phyloP scores from a whole-genome alignment of 257 asterid species.

The Solanum ossicruentum region DNA sequence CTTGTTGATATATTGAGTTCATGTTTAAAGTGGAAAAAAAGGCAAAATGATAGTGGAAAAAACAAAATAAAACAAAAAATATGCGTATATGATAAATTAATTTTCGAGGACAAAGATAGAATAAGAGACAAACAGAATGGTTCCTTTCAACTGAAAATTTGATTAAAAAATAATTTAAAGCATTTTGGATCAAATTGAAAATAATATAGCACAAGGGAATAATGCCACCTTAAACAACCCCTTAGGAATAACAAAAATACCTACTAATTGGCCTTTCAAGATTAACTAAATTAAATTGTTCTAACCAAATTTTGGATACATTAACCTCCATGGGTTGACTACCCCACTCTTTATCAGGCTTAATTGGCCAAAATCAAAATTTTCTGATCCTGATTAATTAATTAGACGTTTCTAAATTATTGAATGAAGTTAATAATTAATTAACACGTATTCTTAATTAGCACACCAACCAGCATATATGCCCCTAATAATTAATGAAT shows the following conservation, averaged over 20 bases:
- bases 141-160: not conserved
- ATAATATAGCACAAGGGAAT: not conserved
- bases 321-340: not conserved
- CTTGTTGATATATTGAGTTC: too few species aligned
- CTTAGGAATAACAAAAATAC: not conserved
- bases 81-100: too few species aligned
- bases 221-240: not conserved
- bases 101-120: not conserved
- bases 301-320: not conserved
- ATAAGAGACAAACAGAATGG: not conserved
- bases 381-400: not conserved
- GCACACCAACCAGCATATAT: not conserved
- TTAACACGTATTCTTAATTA: not conserved
- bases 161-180: not conserved
- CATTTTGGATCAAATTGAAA: not conserved
- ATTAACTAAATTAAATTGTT: not conserved
- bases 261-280: not conserved
- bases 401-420: not conserved
- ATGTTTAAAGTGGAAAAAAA: too few species aligned
- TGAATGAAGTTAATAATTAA: not conserved
- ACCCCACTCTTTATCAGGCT: not conserved
- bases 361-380: not conserved
- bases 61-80: too few species aligned
- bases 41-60: not conserved
- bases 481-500: not conserved